Percentiles rank a stretch among this genome's conserved stretches.
Conservation (phyloP, 2,329 filamentous ascomycete genomes). For the Cylindrodendrum hubeiense region DNA sequence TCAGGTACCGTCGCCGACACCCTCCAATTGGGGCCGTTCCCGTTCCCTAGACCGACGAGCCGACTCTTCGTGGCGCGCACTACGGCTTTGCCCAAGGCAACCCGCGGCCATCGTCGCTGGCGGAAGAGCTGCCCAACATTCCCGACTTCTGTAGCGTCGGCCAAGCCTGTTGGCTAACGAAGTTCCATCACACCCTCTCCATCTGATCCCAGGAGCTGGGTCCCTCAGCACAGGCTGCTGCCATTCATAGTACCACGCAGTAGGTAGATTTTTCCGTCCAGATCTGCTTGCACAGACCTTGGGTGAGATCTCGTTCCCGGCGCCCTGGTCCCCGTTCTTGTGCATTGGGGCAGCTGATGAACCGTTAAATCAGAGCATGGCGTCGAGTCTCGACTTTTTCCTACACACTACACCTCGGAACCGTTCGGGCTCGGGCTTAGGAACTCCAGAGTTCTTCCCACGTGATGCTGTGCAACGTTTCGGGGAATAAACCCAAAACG, state of each 20-base stretch:
- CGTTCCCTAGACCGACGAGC: constrained; percentile 36
- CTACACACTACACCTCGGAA: constrained; percentile 9
- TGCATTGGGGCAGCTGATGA: constrained; percentile 14
- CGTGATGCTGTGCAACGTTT: constrained; percentile 13
- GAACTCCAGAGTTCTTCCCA: constrained; percentile 1
- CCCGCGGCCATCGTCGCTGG: constrained; percentile 17
- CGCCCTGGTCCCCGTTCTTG: constrained; percentile 20
- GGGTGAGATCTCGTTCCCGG: constrained; percentile 29
- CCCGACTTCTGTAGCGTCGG: constrained; percentile 16
- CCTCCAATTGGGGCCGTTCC: constrained; percentile 40
- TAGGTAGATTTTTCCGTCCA: constrained; percentile 11
- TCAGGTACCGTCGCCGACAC: constrained; percentile 38
- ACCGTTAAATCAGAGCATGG: constrained; percentile 32
- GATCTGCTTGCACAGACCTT: constrained; percentile 21
- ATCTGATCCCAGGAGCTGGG: constrained; percentile 1
- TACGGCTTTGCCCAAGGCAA: constrained; percentile 28
- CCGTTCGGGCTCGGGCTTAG: not conserved
- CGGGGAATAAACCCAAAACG: constrained; percentile 17
- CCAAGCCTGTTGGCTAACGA: constrained; percentile 2
- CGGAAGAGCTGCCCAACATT: constrained; percentile 29
- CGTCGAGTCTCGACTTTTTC: constrained; percentile 24
- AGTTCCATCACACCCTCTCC: not conserved
- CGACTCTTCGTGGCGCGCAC: constrained; percentile 33
- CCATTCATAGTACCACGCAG: constrained; percentile 7
- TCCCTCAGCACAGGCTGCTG: constrained; percentile 8